Evolutionary conservation across 2,329 filamentous ascomycete species (phyloP).

Genomic region (Aspergillus intermedius): DNA sequence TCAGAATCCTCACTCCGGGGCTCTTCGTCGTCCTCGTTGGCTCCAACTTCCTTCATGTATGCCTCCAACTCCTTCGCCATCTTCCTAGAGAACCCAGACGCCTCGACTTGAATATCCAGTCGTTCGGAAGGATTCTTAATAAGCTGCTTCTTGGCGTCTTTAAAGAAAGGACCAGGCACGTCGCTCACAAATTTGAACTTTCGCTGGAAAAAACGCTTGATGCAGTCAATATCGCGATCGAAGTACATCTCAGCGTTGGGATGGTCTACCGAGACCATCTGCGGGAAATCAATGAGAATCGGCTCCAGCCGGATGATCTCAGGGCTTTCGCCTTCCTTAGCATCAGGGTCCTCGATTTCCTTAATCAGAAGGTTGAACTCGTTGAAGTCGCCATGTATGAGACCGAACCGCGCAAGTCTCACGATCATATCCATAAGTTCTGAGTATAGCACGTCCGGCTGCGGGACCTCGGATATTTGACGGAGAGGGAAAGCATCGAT

Average conservation of each 20-base stretch:
- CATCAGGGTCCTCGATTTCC: conserved; percentile 49
- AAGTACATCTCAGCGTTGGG: conserved; percentile 95
- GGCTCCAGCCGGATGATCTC: conserved; percentile 58
- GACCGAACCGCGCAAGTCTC: conserved; percentile 71
- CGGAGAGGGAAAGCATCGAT: conserved; percentile 88
- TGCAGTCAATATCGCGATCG: conserved; percentile 87
- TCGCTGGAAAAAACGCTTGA: conserved; percentile 88
- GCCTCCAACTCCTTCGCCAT: conserved; percentile 90
- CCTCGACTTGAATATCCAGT: conserved; percentile 81
- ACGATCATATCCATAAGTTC: conserved; percentile 84
- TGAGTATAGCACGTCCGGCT: conserved; percentile 81
- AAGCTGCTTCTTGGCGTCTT: conserved; percentile 70
- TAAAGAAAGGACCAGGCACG: conserved; percentile 76
- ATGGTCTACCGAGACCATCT: conserved; percentile 96
- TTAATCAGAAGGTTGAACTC: conserved; percentile 98
- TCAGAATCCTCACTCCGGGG: conserved; percentile 37
- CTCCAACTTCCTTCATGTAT: conserved; percentile 71
- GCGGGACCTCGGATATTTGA: conserved; percentile 75
- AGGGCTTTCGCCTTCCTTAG: conserved; percentile 22
- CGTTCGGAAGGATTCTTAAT: conserved; percentile 57
- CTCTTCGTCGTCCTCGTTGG: conserved; percentile 46
- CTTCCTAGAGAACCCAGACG: conserved; percentile 92
- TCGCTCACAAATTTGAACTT: conserved; percentile 83
- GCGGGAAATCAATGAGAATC: conserved; percentile 92
- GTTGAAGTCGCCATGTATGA: conserved; percentile 98